Base-by-base conservation (phyloP, 805 yeast species). In the Saccharomycopsis amapae region DNA sequence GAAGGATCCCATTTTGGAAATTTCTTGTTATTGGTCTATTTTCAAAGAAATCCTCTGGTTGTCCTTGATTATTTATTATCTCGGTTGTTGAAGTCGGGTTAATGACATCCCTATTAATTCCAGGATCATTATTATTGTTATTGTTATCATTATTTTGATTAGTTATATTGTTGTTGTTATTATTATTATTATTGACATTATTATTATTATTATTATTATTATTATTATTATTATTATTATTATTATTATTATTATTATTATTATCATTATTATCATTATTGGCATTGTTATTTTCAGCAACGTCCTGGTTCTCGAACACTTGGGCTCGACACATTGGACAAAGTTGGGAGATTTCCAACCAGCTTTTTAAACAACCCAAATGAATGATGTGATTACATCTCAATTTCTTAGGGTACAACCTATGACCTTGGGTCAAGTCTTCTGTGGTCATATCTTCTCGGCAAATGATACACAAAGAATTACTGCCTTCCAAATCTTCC, bases 331-430 rank as follows among this genome's bases (percentile, higher is more conserved):
- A 93, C 44, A 89, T 78, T 1, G 98, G 98, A 66, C 98, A 93
- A n/a, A 78, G 76, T 55, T 82, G 90, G 0, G 96, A 86, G 53
- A 95, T 74, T 58, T 85, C 94, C 55, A 93, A 69, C 98, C 98
- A 93, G 54, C 84, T 81, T 57, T 86, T 84, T 51, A 93, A 71
- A 62, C 98, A 93, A 3, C 93, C 89, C 64, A 83, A 66, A 61
- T 93, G 98, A 47, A 90, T 70, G 40, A 86, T 81, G 62, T 93
- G 98, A 22, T 86, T 84, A 68, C 98, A 93, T 1, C 68, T 71
- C 40, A 93, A 68, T 57, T 74, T 82, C 61, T 86, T 87, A 3
- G 97, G 96, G 40, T 64, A 68, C 37, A 65, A 63, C 46, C 84
- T 68, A 46, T 65, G 65, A 55, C 55, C 67, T 55, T 48, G 62